Base-by-base conservation (phyloP, 768 basidiomycete genomes). In the Hebeloma cylindrosporum region DNA sequence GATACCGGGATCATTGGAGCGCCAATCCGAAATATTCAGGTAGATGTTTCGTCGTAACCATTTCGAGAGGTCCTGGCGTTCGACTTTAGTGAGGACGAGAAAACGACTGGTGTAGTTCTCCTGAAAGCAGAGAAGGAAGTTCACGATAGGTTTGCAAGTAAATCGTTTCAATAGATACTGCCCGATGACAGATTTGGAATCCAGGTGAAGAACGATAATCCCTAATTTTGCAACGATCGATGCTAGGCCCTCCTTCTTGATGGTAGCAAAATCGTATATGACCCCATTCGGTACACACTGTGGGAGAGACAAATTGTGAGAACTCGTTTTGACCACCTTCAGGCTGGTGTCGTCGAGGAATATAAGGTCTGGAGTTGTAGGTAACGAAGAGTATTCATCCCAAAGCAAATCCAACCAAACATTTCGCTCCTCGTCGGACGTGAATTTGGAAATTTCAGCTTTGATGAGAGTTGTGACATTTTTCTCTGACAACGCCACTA, bases 351-450 rank as follows among this genome's bases (percentile, higher is more conserved):
- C n/a, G n/a, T n/a, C n/a, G n/a, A n/a, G n/a, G n/a, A n/a, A n/a
- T n/a, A n/a, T n/a, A n/a, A n/a, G n/a, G n/a, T n/a, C n/a, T n/a
- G n/a, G n/a, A n/a, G n/a, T n/a, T n/a, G n/a, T n/a, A n/a, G n/a
- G n/a, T n/a, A 7, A 2, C 4, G 34, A 13, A 14, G 13, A 1
- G 21, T 48, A 51, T 7, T 16, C 13, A 1, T 7, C 23, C 53
- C 53, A 54, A 31, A 54, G 51, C 10, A 10, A 18, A 4, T 38
- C 26, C 2, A 48, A 21, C 49, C 49, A 51, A 14, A 27, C 23
- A 1, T 6, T 16, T n/a, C 33, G 39, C 5, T 25, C 27, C 2
- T 16, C 13, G 13, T 26, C 23, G 28, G 21, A 8, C 21, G 27
- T 10, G 8, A 8, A n/a, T 17, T 29, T 6, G 30, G 13, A 7